Evolutionary conservation across 2,329 filamentous ascomycete species (phyloP).

Genomic region (Fusarium musae): DNA sequence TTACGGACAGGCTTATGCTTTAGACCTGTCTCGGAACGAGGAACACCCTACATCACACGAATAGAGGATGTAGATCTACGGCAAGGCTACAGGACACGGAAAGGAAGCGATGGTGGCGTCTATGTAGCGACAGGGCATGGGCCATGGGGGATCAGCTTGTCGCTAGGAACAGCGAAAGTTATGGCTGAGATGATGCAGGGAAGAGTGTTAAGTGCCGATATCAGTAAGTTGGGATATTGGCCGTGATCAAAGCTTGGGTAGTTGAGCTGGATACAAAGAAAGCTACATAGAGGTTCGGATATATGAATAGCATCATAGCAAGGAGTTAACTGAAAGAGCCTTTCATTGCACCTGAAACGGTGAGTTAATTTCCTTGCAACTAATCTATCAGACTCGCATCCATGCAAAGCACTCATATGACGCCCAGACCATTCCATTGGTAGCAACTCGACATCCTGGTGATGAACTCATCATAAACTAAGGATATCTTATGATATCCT

Average conservation of each 20-base stretch:
- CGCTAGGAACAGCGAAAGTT: conserved; percentile 75
- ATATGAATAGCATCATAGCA: neutral
- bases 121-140: conserved; percentile 79
- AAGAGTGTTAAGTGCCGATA: conserved; percentile 66
- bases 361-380: neutral
- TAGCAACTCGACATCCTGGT: too few relatives aligned
- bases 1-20: conserved; percentile 77
- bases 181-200: conserved; percentile 77
- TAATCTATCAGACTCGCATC: neutral
- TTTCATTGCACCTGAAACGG: neutral
- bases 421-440: accelerated
- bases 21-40: conserved; percentile 73
- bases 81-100: conserved; percentile 54
- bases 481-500: neutral
- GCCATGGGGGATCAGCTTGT: conserved; percentile 76
- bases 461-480: neutral
- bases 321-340: neutral
- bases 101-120: conserved; percentile 67
- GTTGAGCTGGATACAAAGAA: neutral
- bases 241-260: neutral
- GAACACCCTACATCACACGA: conserved; percentile 70
- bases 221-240: conserved; percentile 49
- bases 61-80: conserved; percentile 68
- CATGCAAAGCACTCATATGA: neutral
- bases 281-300: neutral